Percentiles rank a stretch among this genome's conserved stretches.
phyloP scores from a whole-genome alignment of 495 filamentous ascomycete species.

The Talaromyces wortmannii region DNA sequence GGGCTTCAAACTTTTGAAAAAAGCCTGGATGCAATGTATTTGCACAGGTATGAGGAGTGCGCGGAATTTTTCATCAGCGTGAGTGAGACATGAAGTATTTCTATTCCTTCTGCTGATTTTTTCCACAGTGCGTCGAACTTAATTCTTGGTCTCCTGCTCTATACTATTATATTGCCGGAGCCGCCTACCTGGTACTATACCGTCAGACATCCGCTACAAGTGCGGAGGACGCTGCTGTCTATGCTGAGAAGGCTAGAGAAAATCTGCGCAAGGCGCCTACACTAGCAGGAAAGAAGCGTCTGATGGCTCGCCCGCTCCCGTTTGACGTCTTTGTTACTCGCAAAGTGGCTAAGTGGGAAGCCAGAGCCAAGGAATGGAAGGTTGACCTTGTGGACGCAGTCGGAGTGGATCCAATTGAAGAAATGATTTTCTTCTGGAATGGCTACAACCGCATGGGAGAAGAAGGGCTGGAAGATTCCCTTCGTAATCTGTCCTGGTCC shows the following conservation, averaged over 20 bases:
- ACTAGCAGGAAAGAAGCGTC: conserved; percentile 75
- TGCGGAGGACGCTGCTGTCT: conserved; percentile 38
- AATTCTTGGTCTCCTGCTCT: conserved; percentile 88
- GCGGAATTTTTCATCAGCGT: conserved; percentile 65
- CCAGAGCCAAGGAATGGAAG: conserved; percentile 60
- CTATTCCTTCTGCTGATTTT: conserved; percentile 6
- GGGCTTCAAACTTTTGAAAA: conserved; percentile 79
- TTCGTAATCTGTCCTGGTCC: conserved; percentile 60
- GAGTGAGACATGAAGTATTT: conserved; percentile 12
- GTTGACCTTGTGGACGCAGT: conserved; percentile 74
- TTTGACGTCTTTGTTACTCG: conserved; percentile 84
- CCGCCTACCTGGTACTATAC: conserved; percentile 72
- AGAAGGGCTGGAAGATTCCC: conserved; percentile 55
- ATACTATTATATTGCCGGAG: conserved; percentile 85
- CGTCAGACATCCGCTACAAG: conserved; percentile 44
- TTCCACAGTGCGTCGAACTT: conserved; percentile 58
- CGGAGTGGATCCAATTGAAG: conserved; percentile 75
- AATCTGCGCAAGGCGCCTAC: conserved; percentile 65
- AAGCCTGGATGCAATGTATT: conserved; percentile 70
- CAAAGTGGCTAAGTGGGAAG: conserved; percentile 87
- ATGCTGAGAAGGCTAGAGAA: conserved; percentile 61
- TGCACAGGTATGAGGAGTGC: conserved; percentile 65
- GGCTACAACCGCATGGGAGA: conserved; percentile 68
- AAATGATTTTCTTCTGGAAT: conserved; percentile 97
- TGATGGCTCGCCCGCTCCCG: conserved; percentile 84